Percentiles rank a stretch among this genome's conserved stretches.
Conservation (phyloP, 1,139 yeast genomes). For the Sugiyamaella castrensis region DNA sequence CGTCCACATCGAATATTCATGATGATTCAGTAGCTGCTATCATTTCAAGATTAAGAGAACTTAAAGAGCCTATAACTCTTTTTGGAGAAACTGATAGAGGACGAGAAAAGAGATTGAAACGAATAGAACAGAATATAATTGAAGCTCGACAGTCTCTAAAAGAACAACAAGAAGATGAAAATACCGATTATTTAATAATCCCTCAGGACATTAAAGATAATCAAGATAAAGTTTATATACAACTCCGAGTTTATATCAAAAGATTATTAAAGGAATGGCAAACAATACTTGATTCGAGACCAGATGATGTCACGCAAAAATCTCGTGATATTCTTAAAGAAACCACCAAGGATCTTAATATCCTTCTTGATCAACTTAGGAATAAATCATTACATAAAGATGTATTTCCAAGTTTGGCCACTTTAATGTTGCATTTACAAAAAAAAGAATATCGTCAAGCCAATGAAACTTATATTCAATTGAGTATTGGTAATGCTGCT, state of each 20-base stretch:
- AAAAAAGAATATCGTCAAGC: conserved; percentile 52
- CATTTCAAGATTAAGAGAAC: conserved; percentile 41
- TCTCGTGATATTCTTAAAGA: conserved; percentile 42
- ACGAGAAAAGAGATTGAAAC: conserved; percentile 25
- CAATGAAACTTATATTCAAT: conserved; percentile 65
- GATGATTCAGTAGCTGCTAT: conserved; percentile 45
- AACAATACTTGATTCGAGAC: conserved; percentile 18
- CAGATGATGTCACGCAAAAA: conserved; percentile 22
- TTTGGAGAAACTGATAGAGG: conserved; percentile 47
- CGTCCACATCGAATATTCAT: background rate
- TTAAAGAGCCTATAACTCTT: conserved; percentile 43
- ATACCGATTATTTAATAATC: conserved; percentile 30
- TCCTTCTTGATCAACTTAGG: conserved; percentile 58
- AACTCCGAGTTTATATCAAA: conserved; percentile 50
- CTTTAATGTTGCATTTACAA: conserved; percentile 62
- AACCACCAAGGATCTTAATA: conserved; percentile 59
- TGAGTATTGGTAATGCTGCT: conserved; percentile 84
- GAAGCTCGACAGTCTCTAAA: conserved; percentile 31
- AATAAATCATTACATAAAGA: conserved; percentile 44
- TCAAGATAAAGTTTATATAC: conserved; percentile 39
- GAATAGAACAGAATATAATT: conserved; percentile 27
- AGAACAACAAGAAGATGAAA: conserved; percentile 30
- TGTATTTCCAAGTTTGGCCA: conserved; percentile 55
- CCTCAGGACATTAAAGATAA: conserved; percentile 42
- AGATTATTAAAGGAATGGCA: conserved; percentile 50